These are phyloP conservation scores for Stephania japonica DNA, from an alignment of 164 flowering plant species.

Conservation along the genomic window DNA sequence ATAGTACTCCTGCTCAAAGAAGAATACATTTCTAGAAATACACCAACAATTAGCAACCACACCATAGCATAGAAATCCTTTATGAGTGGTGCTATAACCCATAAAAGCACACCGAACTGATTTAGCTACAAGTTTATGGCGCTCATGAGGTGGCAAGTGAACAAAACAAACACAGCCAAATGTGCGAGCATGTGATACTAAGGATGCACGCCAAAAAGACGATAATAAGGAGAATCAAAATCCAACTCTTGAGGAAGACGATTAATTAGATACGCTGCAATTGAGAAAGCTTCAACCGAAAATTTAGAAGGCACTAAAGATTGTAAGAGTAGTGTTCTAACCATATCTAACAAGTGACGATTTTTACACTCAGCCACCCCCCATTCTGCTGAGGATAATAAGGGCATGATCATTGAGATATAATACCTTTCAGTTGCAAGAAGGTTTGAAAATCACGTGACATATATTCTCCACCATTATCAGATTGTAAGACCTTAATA, in stretches of 20 bases:
- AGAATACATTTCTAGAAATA: neutral
- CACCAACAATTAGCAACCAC: neutral
- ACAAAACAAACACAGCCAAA: neutral
- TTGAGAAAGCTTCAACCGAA: neutral
- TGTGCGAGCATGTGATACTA: neutral
- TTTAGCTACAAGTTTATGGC: neutral
- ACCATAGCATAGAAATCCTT: neutral
- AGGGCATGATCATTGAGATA: neutral
- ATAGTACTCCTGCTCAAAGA: neutral
- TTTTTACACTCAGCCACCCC: neutral
- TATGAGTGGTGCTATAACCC: neutral
- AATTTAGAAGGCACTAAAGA: neutral
- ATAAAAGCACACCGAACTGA: neutral
- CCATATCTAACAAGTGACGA: too few relatives aligned
- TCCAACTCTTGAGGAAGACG: neutral
- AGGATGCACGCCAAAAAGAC: neutral
- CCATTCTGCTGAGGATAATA: slow-evolving; percentile 10
- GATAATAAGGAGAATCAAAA: neutral
- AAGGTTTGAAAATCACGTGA: too few relatives aligned
- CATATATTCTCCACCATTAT: too few relatives aligned
- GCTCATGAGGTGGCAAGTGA: neutral
- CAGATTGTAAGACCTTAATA: too few relatives aligned
- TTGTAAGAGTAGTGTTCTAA: too few relatives aligned
- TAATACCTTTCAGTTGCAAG: neutral
- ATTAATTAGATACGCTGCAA: slow-evolving; percentile 1